These are phyloP conservation scores for Epithemia pelagica DNA, from an alignment of 108 stramenopile genomes.

Conservation along the genomic window DNA sequence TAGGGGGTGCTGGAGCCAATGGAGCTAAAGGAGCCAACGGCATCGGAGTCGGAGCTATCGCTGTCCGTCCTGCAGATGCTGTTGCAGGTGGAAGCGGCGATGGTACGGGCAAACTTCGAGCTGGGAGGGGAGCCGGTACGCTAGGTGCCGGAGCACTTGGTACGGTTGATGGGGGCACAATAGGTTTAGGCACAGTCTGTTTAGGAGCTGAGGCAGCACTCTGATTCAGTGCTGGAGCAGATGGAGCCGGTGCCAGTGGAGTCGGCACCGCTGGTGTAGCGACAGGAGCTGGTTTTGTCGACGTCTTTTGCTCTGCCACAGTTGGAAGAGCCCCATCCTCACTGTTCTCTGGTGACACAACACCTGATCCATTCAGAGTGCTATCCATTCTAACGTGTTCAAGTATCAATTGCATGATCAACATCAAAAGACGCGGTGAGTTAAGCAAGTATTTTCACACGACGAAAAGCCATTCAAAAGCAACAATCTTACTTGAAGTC, in stretches of 20 bases:
- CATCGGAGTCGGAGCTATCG: not conserved
- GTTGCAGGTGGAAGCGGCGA: not conserved
- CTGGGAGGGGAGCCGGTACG: not conserved
- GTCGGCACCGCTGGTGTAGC: not conserved
- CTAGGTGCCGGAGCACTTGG: not conserved
- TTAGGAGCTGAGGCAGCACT: not conserved
- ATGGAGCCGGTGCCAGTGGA: not conserved
- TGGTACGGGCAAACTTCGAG: conserved; percentile 1
- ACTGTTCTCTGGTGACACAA: conserved; percentile 46
- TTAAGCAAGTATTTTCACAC: too few relatives aligned
- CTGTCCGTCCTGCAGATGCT: not conserved
- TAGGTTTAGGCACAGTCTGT: not conserved
- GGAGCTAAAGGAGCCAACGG: not conserved
- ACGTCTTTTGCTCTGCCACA: conserved; percentile 2
- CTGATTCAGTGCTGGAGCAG: too few relatives aligned
- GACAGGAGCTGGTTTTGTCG: not conserved
- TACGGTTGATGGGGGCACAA: too few relatives aligned
- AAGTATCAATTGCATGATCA: conserved; percentile 2
- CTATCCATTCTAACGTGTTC: conserved; percentile 7
- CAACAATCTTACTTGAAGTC: conserved; percentile 65
- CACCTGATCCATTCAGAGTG: conserved; percentile 23
- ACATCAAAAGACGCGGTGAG: too few relatives aligned
- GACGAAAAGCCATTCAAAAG: too few relatives aligned
- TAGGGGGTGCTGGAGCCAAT: conserved; percentile 18
- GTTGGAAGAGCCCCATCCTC: conserved; percentile 24